Evolutionary conservation across 148 eudicot genomes (phyloP).

Genomic region (Silene uniflora): DNA sequence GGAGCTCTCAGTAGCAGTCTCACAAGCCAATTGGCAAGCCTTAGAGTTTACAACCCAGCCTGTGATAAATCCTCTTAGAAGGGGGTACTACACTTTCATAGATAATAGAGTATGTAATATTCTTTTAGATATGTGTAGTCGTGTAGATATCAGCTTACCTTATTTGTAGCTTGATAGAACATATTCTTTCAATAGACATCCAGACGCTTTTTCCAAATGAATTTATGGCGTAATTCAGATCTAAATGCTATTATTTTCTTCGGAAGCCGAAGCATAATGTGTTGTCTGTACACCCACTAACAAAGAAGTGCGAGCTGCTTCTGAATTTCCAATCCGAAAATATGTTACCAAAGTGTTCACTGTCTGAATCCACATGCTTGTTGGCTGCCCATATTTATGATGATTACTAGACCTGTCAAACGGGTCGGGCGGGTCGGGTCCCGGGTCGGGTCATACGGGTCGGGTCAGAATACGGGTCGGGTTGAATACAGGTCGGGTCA

Average conservation of each 20-base stretch:
- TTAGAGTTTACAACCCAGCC: too few relatives aligned
- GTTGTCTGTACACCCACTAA: background rate
- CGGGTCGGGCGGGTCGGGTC: too few relatives aligned
- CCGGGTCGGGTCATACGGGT: too few relatives aligned
- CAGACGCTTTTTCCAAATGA: background rate
- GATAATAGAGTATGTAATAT: too few relatives aligned
- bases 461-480: too few relatives aligned
- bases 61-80: background rate
- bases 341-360: background rate
- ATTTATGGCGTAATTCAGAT: background rate
- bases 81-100: too few relatives aligned
- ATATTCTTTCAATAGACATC: too few relatives aligned
- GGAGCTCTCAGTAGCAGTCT: background rate
- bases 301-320: background rate
- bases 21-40: background rate
- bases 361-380: background rate
- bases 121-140: too few relatives aligned
- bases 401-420: too few relatives aligned
- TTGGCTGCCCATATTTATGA: background rate
- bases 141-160: too few relatives aligned
- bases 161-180: too few relatives aligned
- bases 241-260: background rate
- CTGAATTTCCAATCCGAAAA: background rate
- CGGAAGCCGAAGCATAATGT: background rate
- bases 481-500: too few relatives aligned